Base-by-base conservation (phyloP, 345 rosid genomes). In the Cardamine resedifolia region DNA sequence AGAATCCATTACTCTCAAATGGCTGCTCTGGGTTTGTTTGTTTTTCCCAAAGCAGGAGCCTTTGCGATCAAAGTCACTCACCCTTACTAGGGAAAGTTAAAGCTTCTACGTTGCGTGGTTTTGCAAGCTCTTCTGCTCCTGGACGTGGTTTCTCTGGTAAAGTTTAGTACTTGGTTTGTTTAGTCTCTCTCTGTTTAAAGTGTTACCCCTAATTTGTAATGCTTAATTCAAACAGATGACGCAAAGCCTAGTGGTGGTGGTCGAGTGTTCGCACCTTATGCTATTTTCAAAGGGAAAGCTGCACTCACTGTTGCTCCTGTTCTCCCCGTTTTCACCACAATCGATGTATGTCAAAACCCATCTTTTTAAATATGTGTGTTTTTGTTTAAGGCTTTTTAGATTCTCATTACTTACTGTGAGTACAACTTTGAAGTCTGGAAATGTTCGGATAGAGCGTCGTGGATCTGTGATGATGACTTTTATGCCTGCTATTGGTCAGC, bases 271-370 rank as follows among this genome's bases (percentile, higher is more conserved):
- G 96, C 97, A 49, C 87, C 93, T 3, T 91, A 84, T 75, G 66
- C 88, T 52, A 49, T 91, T 31, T 91, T 75, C 86, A 95, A 95
- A 82, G 99, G 98, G 14, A 91, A 86, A 81, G 96, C 96, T 79
- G 91, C 97, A 4, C 83, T 95, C 66, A 86, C 90, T 76, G 82
- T 90, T 58, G 44, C 77, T 58, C 99, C 99, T 20, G 64, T 84
- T 70, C 85, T 84, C 5, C 99, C 97, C 9, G 85, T 86, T 71
- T 91, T 95, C 69, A 50, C 69, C 14, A 80, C 80, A 77, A 16
- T 77, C 28, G 86, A 80, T 67, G 97, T 93, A 79, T 75, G 81
- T 45, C 14, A 0, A 45, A 33, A 11, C 2, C 10, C 44, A 0
- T 66, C 34, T 6, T 7, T 44, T 2, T 1, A 10, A 16, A 5